Evolutionary conservation across 2,329 filamentous ascomycete genomes (phyloP).

Genomic region (Cordyceps fumosorosea): DNA sequence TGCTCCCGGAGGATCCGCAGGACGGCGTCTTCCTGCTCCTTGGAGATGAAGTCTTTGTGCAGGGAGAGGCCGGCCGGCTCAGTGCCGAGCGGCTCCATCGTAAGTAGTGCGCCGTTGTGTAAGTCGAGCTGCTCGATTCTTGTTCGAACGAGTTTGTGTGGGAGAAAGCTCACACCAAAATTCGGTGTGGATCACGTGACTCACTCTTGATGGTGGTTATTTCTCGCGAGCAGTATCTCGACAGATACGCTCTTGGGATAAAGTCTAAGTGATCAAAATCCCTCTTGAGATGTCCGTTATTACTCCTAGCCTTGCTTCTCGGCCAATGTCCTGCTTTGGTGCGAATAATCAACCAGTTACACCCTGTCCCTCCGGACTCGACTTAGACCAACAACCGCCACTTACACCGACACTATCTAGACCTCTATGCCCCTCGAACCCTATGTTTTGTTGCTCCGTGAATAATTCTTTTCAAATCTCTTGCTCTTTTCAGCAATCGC

Average conservation of each 20-base stretch:
- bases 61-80: constrained; percentile 28
- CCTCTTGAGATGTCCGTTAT: too few relatives aligned
- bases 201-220: background rate
- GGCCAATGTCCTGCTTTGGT: background rate
- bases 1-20: constrained; percentile 37
- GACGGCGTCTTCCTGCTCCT: constrained; percentile 33
- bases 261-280: background rate
- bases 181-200: background rate
- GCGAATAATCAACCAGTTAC: background rate
- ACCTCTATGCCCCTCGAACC: background rate
- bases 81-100: constrained; percentile 6
- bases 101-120: background rate
- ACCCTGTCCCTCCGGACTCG: background rate
- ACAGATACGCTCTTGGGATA: background rate
- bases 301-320: background rate
- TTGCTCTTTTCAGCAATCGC: background rate
- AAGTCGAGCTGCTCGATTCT: background rate
- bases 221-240: background rate
- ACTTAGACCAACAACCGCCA: background rate
- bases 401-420: background rate
- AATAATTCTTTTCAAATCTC: background rate
- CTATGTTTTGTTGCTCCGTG: background rate
- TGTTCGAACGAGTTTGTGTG: background rate
- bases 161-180: background rate
- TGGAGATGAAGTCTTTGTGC: constrained; percentile 35